phyloP scores from a whole-genome alignment of 805 yeast genomes.

The Lipomyces yamadae region DNA sequence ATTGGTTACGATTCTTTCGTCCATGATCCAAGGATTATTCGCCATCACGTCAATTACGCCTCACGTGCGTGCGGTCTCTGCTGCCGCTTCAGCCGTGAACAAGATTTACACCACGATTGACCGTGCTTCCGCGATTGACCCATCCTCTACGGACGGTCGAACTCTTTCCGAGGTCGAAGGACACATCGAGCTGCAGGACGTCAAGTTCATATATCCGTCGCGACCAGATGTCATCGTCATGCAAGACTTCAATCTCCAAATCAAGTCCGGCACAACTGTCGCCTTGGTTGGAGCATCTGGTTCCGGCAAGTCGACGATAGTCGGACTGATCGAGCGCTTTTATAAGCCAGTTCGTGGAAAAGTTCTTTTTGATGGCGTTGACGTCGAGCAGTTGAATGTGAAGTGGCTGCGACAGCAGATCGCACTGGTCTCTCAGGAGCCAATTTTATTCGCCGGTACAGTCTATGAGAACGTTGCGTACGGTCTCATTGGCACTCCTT shows the following conservation, averaged over 20 bases:
- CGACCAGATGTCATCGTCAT: slow-evolving; percentile 43
- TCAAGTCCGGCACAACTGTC: slow-evolving; percentile 81
- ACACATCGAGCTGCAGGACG: slow-evolving; percentile 41
- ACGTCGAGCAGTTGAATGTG: slow-evolving; percentile 57
- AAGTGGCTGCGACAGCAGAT: slow-evolving; percentile 57
- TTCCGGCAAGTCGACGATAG: slow-evolving; percentile 51
- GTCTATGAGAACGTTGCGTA: slow-evolving; percentile 79
- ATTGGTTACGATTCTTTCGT: slow-evolving; percentile 44
- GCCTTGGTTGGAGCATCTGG: slow-evolving; percentile 92
- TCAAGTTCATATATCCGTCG: slow-evolving; percentile 45
- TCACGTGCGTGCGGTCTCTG: slow-evolving; percentile 46
- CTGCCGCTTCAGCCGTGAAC: slow-evolving; percentile 49
- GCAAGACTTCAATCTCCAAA: slow-evolving; percentile 37
- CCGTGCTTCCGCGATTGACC: slow-evolving; percentile 50
- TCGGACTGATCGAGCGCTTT: slow-evolving; percentile 62
- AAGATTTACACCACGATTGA: slow-evolving; percentile 51
- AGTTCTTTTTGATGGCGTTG: slow-evolving; percentile 55
- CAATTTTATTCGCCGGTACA: slow-evolving; percentile 70
- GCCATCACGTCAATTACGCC: slow-evolving; percentile 51
- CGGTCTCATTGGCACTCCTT: slow-evolving; percentile 56
- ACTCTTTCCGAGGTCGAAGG: slow-evolving; percentile 48
- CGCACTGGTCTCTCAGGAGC: slow-evolving; percentile 68
- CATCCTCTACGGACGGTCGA: slow-evolving; percentile 39
- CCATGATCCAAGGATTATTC: slow-evolving; percentile 46
- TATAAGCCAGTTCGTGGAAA: slow-evolving; percentile 60